Evolutionary conservation across 2,329 filamentous ascomycete genomes (phyloP), one percentile per base, ranked within the genome.

Genomic region (Arthrinium phaeospermum): DNA sequence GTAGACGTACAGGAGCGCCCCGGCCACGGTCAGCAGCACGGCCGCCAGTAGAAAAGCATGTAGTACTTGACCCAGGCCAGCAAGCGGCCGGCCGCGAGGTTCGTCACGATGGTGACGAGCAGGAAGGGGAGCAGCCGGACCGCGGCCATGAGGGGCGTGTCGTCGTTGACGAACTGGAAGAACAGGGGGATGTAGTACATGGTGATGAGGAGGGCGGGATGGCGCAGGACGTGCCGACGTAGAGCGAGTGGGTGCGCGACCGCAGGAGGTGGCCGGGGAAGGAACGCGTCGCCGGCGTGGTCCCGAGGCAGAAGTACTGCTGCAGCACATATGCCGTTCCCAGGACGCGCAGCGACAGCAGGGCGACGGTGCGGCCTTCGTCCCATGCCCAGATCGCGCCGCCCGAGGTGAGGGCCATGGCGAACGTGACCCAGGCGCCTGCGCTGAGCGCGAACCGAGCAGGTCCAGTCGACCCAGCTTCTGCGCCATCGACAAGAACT

Each of bases 111-210:
- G n/a, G 47, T 51, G 1, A 51, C n/a, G n/a, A 51, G n/a, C 22
- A 51, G 19, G 22, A 68, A 68, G 16, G 68, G 46, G 14, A 69
- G 30, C 46, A 69, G 22, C 5, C 46, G 46, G 10, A 69, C 68
- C 10, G 68, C 44, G 79, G 78, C 0, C 81, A 80, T 75, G 24
- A 69, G 27, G 13, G 46, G 14, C 27, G 27, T 34, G n/a, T 47
- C 68, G 1, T 24, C 46, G 22, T 24, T 10, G 14, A 47, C 47
- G 22, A 88, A 89, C 73, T 86, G 84, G 77, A 88, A 89, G 77
- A 82, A 88, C 1, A 89, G 76, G 0, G 87, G 87, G n/a, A 88
- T 83, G 76, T 85, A 88, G 77, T 88, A 89, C 34, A 85, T 77
- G 14, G 76, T 70, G 12, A 82, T 80, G 51, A 76, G 71, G 16